These are phyloP conservation scores for Akebia trifoliata DNA, from an alignment of 164 flowering plant species.

Conservation along the genomic window DNA sequence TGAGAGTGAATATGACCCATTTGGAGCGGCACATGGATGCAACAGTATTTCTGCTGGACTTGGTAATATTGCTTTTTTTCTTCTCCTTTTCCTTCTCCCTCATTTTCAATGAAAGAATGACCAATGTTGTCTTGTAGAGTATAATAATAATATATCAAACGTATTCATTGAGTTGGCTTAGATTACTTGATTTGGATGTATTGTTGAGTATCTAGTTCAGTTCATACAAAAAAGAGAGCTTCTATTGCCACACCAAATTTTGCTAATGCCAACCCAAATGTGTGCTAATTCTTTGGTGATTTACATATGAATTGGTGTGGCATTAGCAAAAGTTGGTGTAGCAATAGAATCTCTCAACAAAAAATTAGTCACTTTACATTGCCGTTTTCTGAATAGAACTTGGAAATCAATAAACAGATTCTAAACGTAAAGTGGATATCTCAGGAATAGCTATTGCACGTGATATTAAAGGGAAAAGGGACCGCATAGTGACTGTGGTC, in stretches of 20 bases:
- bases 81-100: not conserved
- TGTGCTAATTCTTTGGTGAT: no score
- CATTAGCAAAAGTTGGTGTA: no score
- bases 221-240: no score
- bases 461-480: slow-evolving; percentile 74
- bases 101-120: not conserved
- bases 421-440: not conserved
- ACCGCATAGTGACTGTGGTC: slow-evolving; percentile 70
- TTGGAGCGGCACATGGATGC: slow-evolving; percentile 92
- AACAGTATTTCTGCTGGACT: slow-evolving; percentile 93
- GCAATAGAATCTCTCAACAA: no score
- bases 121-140: not conserved
- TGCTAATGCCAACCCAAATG: no score
- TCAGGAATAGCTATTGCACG: slow-evolving; percentile 92
- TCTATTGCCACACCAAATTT: no score
- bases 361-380: no score
- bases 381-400: not conserved
- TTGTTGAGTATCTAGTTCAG: no score
- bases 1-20: slow-evolving; percentile 84
- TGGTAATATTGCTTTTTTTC: slow-evolving; percentile 37
- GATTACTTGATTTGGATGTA: no score
- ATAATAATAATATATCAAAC: no score
- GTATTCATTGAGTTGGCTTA: no score
- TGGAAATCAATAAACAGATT: not conserved
- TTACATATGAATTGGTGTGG: no score